A percentile compares a stretch with the other conserved stretches of the same genome.
Conservation (phyloP, 306 rosid species). For the Lablab purpureus region DNA sequence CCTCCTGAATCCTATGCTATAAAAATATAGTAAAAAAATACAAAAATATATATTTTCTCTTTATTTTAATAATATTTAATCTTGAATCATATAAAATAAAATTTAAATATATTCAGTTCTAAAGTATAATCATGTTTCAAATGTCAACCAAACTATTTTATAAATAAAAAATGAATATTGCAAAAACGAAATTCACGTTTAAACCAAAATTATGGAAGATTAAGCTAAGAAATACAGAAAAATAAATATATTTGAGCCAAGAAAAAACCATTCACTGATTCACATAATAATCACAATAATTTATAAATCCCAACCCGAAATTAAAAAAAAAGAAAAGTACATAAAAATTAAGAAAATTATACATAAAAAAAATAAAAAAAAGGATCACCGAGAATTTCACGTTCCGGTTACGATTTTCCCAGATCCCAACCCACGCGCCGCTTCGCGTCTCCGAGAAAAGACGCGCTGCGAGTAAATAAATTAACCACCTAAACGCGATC, state of each 20-base stretch:
- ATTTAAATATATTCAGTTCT: no score
- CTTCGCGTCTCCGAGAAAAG: conserved; percentile 38
- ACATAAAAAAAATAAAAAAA: neutral
- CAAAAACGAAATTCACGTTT: no score
- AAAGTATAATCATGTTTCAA: no score
- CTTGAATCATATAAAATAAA: no score
- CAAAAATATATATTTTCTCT: neutral
- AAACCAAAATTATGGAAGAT: neutral
- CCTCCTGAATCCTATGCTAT: conserved; percentile 4
- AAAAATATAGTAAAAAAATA: no score
- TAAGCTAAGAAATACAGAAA: neutral
- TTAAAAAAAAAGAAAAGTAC: neutral
- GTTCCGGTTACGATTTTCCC: conserved; percentile 44
- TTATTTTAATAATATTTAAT: no score
- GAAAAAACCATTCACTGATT: neutral
- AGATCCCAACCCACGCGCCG: conserved; percentile 27
- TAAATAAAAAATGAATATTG: no score
- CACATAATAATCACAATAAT: conserved; percentile 40
- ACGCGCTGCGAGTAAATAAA: conserved; percentile 39
- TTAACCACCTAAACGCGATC: conserved; percentile 3
- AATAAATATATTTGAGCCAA: neutral
- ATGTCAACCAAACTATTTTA: no score
- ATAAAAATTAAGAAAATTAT: conserved; percentile 41
- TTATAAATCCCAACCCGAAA: conserved; percentile 56
- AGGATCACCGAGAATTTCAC: conserved; percentile 57